Percentiles rank a stretch among this genome's conserved stretches.
phyloP scores from a whole-genome alignment of 345 rosid species.

The Dimocarpus longan region DNA sequence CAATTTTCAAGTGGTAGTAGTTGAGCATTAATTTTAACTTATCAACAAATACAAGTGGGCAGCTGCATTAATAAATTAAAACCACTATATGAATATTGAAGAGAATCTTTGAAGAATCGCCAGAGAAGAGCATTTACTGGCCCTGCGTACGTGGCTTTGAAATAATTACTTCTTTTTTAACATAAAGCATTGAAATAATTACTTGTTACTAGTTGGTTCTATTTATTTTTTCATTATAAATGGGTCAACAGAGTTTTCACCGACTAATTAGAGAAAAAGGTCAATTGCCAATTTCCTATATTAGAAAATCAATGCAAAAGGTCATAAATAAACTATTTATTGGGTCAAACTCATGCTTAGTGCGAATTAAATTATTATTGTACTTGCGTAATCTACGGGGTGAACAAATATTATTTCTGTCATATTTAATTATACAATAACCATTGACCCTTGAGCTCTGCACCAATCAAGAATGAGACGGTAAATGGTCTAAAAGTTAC shows the following conservation, averaged over 20 bases:
- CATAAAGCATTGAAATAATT: background rate
- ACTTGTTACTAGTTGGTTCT: background rate
- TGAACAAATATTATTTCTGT: no score
- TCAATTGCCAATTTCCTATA: background rate
- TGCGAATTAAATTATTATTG: background rate
- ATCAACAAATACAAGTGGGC: background rate
- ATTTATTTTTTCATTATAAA: background rate
- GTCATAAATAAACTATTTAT: conserved; percentile 11
- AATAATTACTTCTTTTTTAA: background rate
- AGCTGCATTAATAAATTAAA: no score
- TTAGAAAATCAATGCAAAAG: background rate
- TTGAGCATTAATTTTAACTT: background rate
- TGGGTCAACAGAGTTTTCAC: background rate
- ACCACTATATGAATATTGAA: background rate
- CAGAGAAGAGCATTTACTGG: background rate
- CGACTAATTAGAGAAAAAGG: background rate
- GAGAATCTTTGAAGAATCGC: background rate
- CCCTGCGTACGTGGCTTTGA: conserved; percentile 2
- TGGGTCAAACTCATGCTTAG: conserved; percentile 17
- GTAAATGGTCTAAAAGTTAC: background rate
- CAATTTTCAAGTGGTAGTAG: background rate
- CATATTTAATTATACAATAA: background rate
- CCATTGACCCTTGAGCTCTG: conserved; percentile 3
- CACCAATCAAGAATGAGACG: background rate
- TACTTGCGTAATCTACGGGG: no score